Evolutionary conservation across 345 rosid genomes (phyloP), one percentile per base, ranked within the genome.

Genomic region (Salix suchowensis): DNA sequence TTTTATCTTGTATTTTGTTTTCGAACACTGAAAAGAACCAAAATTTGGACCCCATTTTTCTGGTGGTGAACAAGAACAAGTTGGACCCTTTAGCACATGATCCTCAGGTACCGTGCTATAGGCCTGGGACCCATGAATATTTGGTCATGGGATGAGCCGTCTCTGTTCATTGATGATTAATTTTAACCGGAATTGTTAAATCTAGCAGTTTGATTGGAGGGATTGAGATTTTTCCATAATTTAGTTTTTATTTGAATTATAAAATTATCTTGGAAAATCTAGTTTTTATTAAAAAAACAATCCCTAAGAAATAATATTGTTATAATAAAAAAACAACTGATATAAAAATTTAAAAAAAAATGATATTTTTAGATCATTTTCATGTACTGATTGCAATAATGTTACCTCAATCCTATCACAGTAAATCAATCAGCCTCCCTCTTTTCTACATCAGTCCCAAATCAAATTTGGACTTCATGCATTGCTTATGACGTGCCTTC

Each of bases 41-140:
- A 58, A 65, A 67, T 34, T 68, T 18, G 37, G 67, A 32, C 46
- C 5, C 62, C n/a, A n/a, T 18, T 55, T 30, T 32, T 16, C 34
- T 14, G 44, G 0, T 11, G 48, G 73, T 61, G 46, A 44, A 61
- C n/a, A 74, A 23, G 18, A 60, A 36, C 82, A 71, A 78, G 30
- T 72, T 37, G 85, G 74, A 71, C 50, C 42, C 36, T n/a, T 58
- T 30, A 10, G 82, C 82, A 78, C 82, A 76, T 82, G 85, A 82
- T 82, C 76, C 78, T n/a, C 82, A 37, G 72, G 74, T 61, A 39
- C 74, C 4, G 21, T 32, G 66, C 70, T 37, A 65, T 42, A 65
- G 75, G 50, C 19, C 21, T 23, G 23, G 79, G 83, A 23, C 60
- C 79, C 76, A n/a, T 75, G 21, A 4, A 40, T 23, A 7, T 34